Percentiles rank a stretch among this genome's conserved stretches.
These are phyloP conservation scores for Naganishia vaughanmartiniae DNA, from an alignment of 768 basidiomycete species.

Conservation along the genomic window DNA sequence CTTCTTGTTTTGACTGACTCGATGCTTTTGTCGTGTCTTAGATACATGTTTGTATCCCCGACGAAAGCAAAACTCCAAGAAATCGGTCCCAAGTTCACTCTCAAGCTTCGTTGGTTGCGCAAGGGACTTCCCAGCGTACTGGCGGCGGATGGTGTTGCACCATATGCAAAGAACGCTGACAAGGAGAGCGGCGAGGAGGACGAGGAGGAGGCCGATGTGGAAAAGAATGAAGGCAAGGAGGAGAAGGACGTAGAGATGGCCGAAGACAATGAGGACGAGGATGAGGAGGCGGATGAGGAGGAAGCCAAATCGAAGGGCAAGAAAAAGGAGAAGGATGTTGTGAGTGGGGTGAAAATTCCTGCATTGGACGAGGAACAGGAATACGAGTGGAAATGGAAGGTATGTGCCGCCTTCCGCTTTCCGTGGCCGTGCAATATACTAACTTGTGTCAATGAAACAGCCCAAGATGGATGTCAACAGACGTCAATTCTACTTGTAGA, in stretches of 20 bases:
- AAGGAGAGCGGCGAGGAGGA: conserved; percentile 40
- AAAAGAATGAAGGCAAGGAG: conserved; percentile 64
- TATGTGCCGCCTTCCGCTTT: conserved; percentile 25
- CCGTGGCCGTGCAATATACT: background rate
- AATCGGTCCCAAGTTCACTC: conserved; percentile 94
- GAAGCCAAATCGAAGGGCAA: conserved; percentile 41
- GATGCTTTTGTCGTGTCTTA: conserved; percentile 47
- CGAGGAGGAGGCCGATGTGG: conserved; percentile 34
- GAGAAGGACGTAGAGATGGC: conserved; percentile 74
- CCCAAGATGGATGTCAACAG: conserved; percentile 89
- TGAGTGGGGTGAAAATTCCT: conserved; percentile 39
- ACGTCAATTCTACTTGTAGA: conserved; percentile 80
- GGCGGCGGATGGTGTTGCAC: conserved; percentile 49
- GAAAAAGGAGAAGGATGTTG: conserved; percentile 35
- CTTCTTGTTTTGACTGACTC: background rate
- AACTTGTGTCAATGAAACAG: conserved; percentile 54
- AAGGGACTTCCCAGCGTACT: conserved; percentile 81
- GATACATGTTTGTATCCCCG: conserved; percentile 85
- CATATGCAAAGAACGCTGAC: conserved; percentile 37
- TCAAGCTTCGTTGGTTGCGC: conserved; percentile 84
- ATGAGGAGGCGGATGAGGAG: conserved; percentile 31
- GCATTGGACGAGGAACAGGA: conserved; percentile 50
- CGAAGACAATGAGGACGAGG: conserved; percentile 56
- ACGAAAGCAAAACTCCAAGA: conserved; percentile 93
- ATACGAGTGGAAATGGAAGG: conserved; percentile 53